Evolutionary conservation across 2,329 filamentous ascomycete species (phyloP), one percentile per base, ranked within the genome.

Genomic region (Metarhizium humberi): DNA sequence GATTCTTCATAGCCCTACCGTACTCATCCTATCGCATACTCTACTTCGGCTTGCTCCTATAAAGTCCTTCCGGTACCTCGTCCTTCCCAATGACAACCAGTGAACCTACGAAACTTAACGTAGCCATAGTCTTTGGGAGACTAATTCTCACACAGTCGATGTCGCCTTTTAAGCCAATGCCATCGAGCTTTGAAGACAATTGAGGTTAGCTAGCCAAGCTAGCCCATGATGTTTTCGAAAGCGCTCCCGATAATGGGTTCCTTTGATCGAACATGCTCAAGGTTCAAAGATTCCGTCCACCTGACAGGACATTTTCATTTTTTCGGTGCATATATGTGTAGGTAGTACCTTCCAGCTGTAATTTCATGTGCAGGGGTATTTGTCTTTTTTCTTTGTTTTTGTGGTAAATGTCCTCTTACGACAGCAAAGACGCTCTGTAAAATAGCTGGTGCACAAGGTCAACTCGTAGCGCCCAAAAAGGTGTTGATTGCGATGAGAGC

Each of bases 1-100:
- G 62, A 68, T 68, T 66, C 62, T 62, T 62, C 62, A 59, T 62
- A 60, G 58, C 50, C 52, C 50, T 52, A 40, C n/a, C 45, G 48
- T 52, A 51, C 36, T 50, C 46, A 52, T 45, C 42, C 50, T 51
- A 55, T 58, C 20, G 49, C 40, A 51, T 51, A 56, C 45, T 32
- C 38, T 36, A 45, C 50, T 50, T 50, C 16, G 46, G 25, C 53
- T 40, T n/a, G n/a, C 11, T 14, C 32, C 38, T 45, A 36, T 46
- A 43, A 52, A 34, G 47, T 52, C 18, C 7, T 43, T 14, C 14
- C 29, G 6, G 34, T n/a, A 42, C 14, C 20, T 42, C 25, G 25
- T 32, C 50, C 5, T 43, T 48, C 25, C 10, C 10, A 2, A 48
- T 29, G 20, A 30, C 30, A 20, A 45, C 16, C 6, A 11, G 32